These are phyloP conservation scores for Alnus rubra DNA, from an alignment of 306 rosid species.

Conservation along the genomic window DNA sequence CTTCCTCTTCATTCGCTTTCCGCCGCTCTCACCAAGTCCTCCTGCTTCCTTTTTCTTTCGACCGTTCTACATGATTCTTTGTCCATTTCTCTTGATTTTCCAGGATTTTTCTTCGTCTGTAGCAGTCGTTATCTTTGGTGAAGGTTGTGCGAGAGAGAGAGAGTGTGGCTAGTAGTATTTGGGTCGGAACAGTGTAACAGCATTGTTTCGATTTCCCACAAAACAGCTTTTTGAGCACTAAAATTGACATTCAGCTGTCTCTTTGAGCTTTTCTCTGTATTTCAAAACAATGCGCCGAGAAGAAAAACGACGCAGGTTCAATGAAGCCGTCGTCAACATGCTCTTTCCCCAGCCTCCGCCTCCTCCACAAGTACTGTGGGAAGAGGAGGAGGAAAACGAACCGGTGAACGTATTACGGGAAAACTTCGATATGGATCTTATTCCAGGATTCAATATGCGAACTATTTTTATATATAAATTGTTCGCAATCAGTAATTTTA, in stretches of 20 bases:
- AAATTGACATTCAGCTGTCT: background rate
- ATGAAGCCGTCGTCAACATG: conserved; percentile 60
- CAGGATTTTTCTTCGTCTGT: no score
- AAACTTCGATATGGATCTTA: conserved; percentile 20
- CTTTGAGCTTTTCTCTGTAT: background rate
- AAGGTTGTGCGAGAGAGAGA: no score
- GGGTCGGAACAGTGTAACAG: no score
- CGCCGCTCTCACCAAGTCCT: no score
- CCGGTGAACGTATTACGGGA: conserved; percentile 9
- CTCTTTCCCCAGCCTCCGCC: conserved; percentile 54
- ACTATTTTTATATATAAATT: background rate
- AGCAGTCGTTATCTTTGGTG: no score
- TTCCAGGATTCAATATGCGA: conserved; percentile 37
- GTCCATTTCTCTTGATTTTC: no score
- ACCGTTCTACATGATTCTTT: no score
- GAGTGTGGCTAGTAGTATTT: background rate
- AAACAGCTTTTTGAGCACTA: background rate
- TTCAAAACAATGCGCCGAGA: conserved; percentile 40
- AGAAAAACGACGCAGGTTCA: conserved; percentile 61
- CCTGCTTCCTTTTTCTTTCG: no score
- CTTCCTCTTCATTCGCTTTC: no score
- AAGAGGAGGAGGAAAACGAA: conserved; percentile 21
- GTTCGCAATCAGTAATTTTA: background rate
- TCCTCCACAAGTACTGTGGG: conserved; percentile 10
- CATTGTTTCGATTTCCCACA: no score